Evolutionary conservation across 805 yeast genomes (phyloP).

Genomic region (Vanderwaltozyma yarrowii): DNA sequence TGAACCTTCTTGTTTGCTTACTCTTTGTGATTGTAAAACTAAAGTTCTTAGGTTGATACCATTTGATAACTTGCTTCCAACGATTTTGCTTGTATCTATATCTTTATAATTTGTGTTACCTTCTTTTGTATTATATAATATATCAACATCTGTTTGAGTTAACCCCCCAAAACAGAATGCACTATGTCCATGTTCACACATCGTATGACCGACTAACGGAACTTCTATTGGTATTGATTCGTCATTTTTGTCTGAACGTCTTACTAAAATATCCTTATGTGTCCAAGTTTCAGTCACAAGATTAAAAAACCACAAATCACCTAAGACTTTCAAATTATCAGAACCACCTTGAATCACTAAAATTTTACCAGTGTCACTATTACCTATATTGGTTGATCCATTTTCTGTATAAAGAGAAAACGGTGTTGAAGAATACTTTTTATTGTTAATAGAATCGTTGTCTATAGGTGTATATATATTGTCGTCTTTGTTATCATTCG

Average conservation of each 20-base stretch:
- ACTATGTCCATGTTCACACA: constrained; percentile 15
- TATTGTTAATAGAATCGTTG: neutral
- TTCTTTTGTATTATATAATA: constrained; percentile 4
- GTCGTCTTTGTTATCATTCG: too few relatives aligned
- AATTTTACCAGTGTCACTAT: neutral
- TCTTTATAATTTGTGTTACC: neutral
- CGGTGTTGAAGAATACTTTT: too few relatives aligned
- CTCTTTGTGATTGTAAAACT: constrained; percentile 7
- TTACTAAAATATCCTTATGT: constrained; percentile 5
- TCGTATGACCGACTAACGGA: constrained; percentile 21
- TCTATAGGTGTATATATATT: neutral
- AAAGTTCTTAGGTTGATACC: constrained; percentile 12
- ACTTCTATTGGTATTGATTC: constrained; percentile 8
- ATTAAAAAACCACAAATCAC: constrained; percentile 45
- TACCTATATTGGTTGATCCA: too few relatives aligned
- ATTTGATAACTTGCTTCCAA: constrained; percentile 11
- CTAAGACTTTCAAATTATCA: constrained; percentile 27
- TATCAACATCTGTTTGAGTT: constrained; percentile 21
- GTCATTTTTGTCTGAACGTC: constrained; percentile 2
- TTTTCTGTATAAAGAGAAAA: too few relatives aligned
- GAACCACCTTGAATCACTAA: constrained; percentile 34
- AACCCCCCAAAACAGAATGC: constrained; percentile 24
- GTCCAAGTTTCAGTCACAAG: constrained; percentile 36
- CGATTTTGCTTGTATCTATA: neutral
- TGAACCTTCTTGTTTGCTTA: neutral